Evolutionary conservation across 495 filamentous ascomycete genomes (phyloP).

Genomic region (Aspergillus carlsbadensis): DNA sequence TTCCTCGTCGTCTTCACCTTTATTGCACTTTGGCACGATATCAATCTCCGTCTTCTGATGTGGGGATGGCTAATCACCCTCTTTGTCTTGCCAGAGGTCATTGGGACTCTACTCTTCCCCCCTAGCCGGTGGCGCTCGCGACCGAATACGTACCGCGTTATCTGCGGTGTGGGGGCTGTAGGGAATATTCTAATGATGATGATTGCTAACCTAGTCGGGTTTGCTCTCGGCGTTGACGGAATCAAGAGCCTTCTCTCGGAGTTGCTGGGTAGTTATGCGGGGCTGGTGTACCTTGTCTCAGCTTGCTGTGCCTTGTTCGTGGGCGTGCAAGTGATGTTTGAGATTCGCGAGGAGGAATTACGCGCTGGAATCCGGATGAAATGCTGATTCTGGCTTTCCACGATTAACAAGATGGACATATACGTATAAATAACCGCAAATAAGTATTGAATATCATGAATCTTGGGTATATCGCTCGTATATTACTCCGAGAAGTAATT

Average conservation of each 20-base stretch:
- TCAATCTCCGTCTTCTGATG: conserved; percentile 84
- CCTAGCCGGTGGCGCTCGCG: conserved; percentile 61
- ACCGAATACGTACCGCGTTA: conserved; percentile 69
- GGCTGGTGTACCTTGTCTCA: conserved; percentile 66
- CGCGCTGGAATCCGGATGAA: conserved; percentile 81
- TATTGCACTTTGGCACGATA: conserved; percentile 97
- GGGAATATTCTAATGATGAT: conserved; percentile 94
- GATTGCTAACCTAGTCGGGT: conserved; percentile 89
- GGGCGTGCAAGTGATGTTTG: conserved; percentile 94
- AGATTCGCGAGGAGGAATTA: conserved; percentile 80
- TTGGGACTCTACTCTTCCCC: conserved; percentile 71
- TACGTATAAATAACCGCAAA: too few relatives aligned
- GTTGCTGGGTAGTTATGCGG: conserved; percentile 72
- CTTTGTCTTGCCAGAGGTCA: conserved; percentile 87
- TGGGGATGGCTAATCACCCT: conserved; percentile 97
- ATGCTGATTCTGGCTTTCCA: conserved; percentile 52
- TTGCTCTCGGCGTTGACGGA: conserved; percentile 88
- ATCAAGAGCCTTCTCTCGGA: conserved; percentile 70
- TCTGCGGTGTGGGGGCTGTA: conserved; percentile 85
- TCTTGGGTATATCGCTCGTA: too few relatives aligned
- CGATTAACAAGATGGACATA: neutral
- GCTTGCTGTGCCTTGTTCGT: conserved; percentile 76
- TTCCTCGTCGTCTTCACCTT: conserved; percentile 92
- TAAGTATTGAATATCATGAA: neutral
- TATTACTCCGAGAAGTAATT: too few relatives aligned